These are phyloP conservation scores for Botrytis porri DNA, from an alignment of 2,329 filamentous ascomycete species.

Conservation along the genomic window DNA sequence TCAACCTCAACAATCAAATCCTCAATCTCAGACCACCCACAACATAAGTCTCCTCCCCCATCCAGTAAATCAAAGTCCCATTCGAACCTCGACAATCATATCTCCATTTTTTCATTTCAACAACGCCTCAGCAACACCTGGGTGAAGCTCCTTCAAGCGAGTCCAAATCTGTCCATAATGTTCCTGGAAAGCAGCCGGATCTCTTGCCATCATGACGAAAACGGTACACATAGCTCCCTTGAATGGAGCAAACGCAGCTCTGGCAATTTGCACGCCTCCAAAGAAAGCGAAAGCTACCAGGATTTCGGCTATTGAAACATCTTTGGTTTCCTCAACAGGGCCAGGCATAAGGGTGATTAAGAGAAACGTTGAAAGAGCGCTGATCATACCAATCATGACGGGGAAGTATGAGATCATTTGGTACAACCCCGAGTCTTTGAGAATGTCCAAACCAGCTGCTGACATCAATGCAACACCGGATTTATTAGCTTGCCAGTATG, in stretches of 20 bases:
- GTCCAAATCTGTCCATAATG: slow-evolving; percentile 12
- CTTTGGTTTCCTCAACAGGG: background rate
- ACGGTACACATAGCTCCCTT: slow-evolving; percentile 7
- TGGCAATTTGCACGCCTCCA: slow-evolving; percentile 5
- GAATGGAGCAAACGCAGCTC: slow-evolving; percentile 9
- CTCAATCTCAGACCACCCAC: background rate
- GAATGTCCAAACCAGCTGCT: background rate
- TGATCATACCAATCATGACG: background rate
- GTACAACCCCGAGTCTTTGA: background rate
- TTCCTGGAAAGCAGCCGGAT: background rate
- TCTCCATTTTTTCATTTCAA: background rate
- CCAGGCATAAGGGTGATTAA: background rate
- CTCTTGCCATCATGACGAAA: slow-evolving; percentile 10
- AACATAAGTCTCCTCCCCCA: no score
- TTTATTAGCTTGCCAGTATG: background rate
- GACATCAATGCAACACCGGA: background rate
- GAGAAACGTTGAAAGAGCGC: background rate
- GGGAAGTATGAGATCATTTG: background rate
- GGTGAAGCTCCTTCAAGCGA: slow-evolving; percentile 1
- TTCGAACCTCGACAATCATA: no score
- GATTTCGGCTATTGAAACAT: background rate
- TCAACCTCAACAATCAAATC: background rate
- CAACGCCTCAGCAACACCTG: background rate
- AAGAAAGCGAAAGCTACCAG: background rate
- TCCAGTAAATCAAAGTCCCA: background rate